Evolutionary conservation across 2,329 filamentous ascomycete genomes (phyloP), one percentile per base, ranked within the genome.

Genomic region (Pezizomycotina sp.): DNA sequence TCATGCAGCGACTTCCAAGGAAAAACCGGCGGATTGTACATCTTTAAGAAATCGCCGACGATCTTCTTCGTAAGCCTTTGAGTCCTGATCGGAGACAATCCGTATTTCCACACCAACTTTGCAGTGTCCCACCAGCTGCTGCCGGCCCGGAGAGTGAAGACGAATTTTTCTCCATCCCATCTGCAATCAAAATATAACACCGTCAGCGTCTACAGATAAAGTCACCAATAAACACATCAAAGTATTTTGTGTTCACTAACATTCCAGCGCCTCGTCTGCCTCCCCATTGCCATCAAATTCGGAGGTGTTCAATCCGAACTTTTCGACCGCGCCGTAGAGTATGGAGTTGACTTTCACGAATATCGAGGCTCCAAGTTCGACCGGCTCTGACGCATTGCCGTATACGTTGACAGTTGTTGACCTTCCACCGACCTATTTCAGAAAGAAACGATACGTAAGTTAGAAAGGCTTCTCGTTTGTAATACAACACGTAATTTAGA

Each of bases 301-400:
- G n/a, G 55, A 59, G 2, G 71, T 59, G 0, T 62, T 59, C 3
- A 98, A 69, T n/a, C 70, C 70, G 53, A 92, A 83, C 9, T 69
- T 64, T 20, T 67, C 59, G 5, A 70, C 73, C 1, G 83, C 77
- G 36, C 78, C 74, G 50, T 74, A 70, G 24, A 98, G 66, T 50
- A 92, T 92, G 24, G 72, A 63, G 53, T 95, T 98, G 27, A 77
- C 69, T 31, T 76, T 57, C 27, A 95, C 80, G 54, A 95, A 98
- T 50, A 95, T 92, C 43, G 77, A 86, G 7, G 79, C 89, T 10
- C 89, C 89, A 1, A 95, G 64, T 56, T 98, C 89, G 22, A 92
- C 68, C 1, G 77, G 77, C 24, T 74, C 61, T 0, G 60, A 46
- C 2, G 73, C 62, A 49, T 86, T 66, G 46, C 70, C 66, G 54